A percentile compares a stretch with the other conserved stretches of the same genome.
Evolutionary conservation across 176 grass and related monocot species (phyloP).

Genomic region (Chloris gayana): DNA sequence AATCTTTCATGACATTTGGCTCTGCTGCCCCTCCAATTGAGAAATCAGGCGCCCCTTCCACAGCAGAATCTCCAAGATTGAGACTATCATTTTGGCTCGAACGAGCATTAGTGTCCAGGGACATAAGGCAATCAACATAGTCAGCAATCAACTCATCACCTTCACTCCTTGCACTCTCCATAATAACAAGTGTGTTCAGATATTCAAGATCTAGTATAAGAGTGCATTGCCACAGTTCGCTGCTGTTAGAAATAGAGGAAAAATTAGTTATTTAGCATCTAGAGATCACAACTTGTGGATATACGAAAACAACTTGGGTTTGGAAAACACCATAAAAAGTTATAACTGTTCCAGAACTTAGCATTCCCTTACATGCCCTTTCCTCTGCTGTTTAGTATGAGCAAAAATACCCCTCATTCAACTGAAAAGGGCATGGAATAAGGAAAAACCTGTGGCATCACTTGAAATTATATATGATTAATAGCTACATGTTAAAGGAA

Average conservation of each 20-base stretch:
- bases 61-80: constrained; percentile 42
- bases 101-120: constrained; percentile 68
- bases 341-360: too few species aligned
- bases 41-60: constrained; percentile 2
- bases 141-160: constrained; percentile 73
- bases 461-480: too few species aligned
- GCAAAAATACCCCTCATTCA: too few species aligned
- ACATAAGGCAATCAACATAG: constrained; percentile 90
- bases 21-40: constrained; percentile 24
- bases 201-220: constrained; percentile 15
- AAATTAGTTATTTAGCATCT: too few species aligned
- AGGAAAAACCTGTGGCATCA: too few species aligned
- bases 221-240: neutral
- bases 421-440: too few species aligned
- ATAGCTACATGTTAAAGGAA: too few species aligned
- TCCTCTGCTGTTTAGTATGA: too few species aligned
- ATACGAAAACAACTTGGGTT: too few species aligned
- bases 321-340: too few species aligned
- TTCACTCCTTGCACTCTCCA: constrained; percentile 56
- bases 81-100: constrained; percentile 41
- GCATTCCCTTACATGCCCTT: too few species aligned
- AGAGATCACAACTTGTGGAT: too few species aligned
- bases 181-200: constrained; percentile 43
- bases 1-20: constrained; percentile 35
- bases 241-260: neutral